Evolutionary conservation across 2,329 filamentous ascomycete genomes (phyloP), one percentile per base, ranked within the genome.

Genomic region (Exophiala calicioides): DNA sequence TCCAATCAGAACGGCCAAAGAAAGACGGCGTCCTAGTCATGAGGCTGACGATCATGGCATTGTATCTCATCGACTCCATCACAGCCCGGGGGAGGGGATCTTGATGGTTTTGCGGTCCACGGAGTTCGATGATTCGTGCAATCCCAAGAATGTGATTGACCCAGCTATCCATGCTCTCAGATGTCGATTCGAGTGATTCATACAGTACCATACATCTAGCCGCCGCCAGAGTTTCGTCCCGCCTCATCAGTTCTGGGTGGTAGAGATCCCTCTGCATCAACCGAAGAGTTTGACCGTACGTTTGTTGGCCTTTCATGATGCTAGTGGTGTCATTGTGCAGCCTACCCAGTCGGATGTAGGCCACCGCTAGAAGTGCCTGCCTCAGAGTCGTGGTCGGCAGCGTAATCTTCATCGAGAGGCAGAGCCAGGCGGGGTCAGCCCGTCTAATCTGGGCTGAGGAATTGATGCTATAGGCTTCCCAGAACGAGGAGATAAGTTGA

Each of bases 131-230:
- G 16, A 50, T 42, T 13, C 42, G 42, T 4, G 30, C 36, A 2
- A 50, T 46, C 3, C 47, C 47, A 6, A 20, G 16, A 20, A 45
- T 37, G 13, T 50, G 47, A 31, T 38, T 50, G 15, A 46, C 24
- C 47, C 47, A 50, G 4, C 39, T 37, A 7, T 19, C 42, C 47
- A 46, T 46, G 18, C 32, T 39, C 16, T 24, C 42, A 10, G 47
- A 45, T 4, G 47, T 50, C 10, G 41, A 41, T 15, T 50, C 42
- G n/a, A 50, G 42, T 2, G 34, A 18, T 19, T 50, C 47, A 15
- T 45, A 50, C 15, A 50, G 15, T 12, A 41, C 16, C 47, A 50
- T 42, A 37, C 42, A 46, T 10, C 47, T 30, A 7, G 42, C 47
- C 7, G 47, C 42, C 3, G 42, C 47, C 5, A 50, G 47, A 3